Percentiles rank a stretch among this genome's conserved stretches.
Conservation (phyloP, 2,329 filamentous ascomycete genomes). For the Phaeosphaeria sp. region DNA sequence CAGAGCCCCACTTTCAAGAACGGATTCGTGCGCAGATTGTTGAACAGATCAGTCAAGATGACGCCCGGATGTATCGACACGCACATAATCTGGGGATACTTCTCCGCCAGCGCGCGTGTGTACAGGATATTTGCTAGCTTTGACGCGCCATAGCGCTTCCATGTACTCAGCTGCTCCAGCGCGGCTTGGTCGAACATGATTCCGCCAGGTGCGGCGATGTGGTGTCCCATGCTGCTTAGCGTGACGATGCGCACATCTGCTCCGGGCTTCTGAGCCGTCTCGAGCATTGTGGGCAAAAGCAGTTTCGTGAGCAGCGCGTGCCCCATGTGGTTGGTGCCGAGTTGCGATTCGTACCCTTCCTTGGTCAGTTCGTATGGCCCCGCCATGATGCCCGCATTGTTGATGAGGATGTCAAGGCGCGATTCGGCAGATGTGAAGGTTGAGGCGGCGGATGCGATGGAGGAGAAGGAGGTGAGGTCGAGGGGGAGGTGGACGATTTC, state of each 20-base stretch:
- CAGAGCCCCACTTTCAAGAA: constrained; percentile 33
- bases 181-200: constrained; percentile 46
- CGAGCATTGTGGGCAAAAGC: constrained; percentile 52
- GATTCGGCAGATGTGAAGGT: constrained; percentile 43
- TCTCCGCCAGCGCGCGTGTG: constrained; percentile 50
- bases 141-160: constrained; percentile 55
- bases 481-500: constrained; percentile 49
- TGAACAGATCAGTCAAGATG: constrained; percentile 55
- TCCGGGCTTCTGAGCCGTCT: constrained; percentile 47
- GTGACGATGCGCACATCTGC: constrained; percentile 57
- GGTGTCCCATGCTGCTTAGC: constrained; percentile 44
- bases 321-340: constrained; percentile 61
- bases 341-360: constrained; percentile 59
- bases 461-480: constrained; percentile 53
- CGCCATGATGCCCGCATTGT: constrained; percentile 57
- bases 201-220: constrained; percentile 29
- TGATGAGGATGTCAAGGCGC: constrained; percentile 56
- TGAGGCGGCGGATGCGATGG: constrained; percentile 46
- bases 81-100: constrained; percentile 54
- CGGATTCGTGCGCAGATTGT: constrained; percentile 24
- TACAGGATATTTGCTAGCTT: constrained; percentile 61
- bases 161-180: constrained; percentile 39
- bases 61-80: constrained; percentile 59
- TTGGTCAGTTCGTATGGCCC: constrained; percentile 48
- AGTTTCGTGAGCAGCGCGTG: no score